phyloP scores from a whole-genome alignment of 805 yeast genomes.

The Scheffersomyces amazonensis region DNA sequence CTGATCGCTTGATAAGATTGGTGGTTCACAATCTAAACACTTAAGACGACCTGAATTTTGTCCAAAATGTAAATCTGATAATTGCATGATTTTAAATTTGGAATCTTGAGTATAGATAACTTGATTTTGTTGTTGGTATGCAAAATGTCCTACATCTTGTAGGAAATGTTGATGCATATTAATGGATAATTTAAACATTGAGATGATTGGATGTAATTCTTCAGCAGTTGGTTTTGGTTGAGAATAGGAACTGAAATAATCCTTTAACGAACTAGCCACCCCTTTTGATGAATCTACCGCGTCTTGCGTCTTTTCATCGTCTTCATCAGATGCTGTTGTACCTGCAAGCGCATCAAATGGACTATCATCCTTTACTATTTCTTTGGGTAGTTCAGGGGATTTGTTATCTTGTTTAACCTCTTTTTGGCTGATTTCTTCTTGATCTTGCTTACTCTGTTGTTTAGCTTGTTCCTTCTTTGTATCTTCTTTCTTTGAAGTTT shows the following conservation, averaged over 20 bases:
- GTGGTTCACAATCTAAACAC: conserved; percentile 2
- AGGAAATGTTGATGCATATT: not conserved
- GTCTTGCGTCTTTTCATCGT: no score
- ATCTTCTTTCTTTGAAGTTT: no score
- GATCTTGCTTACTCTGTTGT: no score
- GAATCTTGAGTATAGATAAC: not conserved
- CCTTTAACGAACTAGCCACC: no score
- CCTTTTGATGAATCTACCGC: no score
- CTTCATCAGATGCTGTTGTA: not conserved
- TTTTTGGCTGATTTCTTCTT: no score
- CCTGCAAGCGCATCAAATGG: not conserved
- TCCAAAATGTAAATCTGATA: conserved; percentile 40
- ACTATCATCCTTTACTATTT: no score
- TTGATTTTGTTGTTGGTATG: not conserved
- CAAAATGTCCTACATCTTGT: not conserved
- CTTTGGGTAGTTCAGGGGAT: no score
- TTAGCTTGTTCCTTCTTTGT: no score
- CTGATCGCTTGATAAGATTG: conserved; percentile 22
- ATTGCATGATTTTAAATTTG: conserved; percentile 32
- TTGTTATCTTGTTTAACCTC: no score
- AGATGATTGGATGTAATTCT: conserved; percentile 1
- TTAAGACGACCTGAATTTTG: conserved; percentile 22
- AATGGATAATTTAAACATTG: conserved; percentile 1
- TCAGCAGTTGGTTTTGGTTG: no score
- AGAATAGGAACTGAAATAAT: no score